A percentile compares a stretch with the other conserved stretches of the same genome.
These are phyloP conservation scores for Ulmus americana DNA, from an alignment of 331 rosid species.

Conservation along the genomic window DNA sequence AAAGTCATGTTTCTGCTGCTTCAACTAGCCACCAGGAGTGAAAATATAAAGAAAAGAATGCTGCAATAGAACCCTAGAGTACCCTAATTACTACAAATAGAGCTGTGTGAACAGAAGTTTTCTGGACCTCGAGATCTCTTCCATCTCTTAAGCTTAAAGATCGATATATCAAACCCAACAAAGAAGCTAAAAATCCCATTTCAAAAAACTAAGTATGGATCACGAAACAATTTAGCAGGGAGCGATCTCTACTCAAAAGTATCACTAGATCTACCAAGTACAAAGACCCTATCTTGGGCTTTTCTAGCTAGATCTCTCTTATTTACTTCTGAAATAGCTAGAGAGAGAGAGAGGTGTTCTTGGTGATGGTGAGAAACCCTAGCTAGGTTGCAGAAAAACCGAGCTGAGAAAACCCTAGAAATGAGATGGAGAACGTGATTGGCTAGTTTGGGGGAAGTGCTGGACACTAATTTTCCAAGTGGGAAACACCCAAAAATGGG, in stretches of 20 bases:
- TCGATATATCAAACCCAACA: neutral
- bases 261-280: no score
- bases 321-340: no score
- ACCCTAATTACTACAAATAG: no score
- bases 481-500: conserved; percentile 16
- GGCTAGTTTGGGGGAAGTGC: conserved; percentile 4
- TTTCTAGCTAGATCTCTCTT: no score
- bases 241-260: no score
- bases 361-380: neutral
- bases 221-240: no score
- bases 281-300: no score
- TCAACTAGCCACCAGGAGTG: no score
- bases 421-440: neutral
- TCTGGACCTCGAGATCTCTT: neutral
- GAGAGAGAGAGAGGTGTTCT: neutral
- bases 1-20: no score
- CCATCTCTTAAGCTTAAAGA: neutral
- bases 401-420: conserved; percentile 8
- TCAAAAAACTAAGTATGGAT: neutral
- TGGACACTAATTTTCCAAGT: conserved; percentile 15
- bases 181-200: neutral
- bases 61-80: neutral
- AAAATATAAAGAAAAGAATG: neutral
- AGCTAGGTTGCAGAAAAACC: neutral
- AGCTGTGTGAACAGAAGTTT: no score